Conservation (phyloP, 1,284 basidiomycete genomes). For the Sparassis latifolia region DNA sequence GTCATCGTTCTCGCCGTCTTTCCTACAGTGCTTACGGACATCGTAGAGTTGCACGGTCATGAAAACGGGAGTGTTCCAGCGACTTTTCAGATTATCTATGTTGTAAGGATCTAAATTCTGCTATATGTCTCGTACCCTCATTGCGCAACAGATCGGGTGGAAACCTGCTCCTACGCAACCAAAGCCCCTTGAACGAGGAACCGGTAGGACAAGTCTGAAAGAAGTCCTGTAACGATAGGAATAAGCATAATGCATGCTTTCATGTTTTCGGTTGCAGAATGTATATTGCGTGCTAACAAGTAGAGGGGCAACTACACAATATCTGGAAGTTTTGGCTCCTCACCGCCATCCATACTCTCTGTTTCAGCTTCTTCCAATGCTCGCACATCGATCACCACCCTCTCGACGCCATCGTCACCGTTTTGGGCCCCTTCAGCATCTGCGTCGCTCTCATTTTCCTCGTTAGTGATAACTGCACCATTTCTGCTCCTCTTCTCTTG, state of each 20-base stretch:
- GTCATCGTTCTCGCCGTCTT: slow-evolving; percentile 4
- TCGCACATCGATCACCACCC: slow-evolving; percentile 13
- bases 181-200: slow-evolving; percentile 82
- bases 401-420: not conserved
- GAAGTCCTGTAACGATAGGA: slow-evolving; percentile 55
- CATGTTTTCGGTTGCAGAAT: not conserved
- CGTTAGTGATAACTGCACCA: slow-evolving; percentile 6
- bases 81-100: slow-evolving; percentile 94
- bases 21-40: not conserved
- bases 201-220: slow-evolving; percentile 75
- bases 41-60: slow-evolving; percentile 75
- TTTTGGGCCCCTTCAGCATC: slow-evolving; percentile 5
- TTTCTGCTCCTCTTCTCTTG: slow-evolving; percentile 16
- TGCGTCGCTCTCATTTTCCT: slow-evolving; percentile 8
- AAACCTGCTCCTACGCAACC: slow-evolving; percentile 84
- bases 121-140: not conserved
- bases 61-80: slow-evolving; percentile 85
- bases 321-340: not conserved
- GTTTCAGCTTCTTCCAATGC: slow-evolving; percentile 15
- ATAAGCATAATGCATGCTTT: not conserved
- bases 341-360: slow-evolving; percentile 1
- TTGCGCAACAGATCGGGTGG: slow-evolving; percentile 86
- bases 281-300: too few relatives aligned
- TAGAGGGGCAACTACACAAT: not conserved
- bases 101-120: slow-evolving; percentile 46